phyloP scores from a whole-genome alignment of 192 early-diverging fungal genomes.

The Funneliformis mosseae region DNA sequence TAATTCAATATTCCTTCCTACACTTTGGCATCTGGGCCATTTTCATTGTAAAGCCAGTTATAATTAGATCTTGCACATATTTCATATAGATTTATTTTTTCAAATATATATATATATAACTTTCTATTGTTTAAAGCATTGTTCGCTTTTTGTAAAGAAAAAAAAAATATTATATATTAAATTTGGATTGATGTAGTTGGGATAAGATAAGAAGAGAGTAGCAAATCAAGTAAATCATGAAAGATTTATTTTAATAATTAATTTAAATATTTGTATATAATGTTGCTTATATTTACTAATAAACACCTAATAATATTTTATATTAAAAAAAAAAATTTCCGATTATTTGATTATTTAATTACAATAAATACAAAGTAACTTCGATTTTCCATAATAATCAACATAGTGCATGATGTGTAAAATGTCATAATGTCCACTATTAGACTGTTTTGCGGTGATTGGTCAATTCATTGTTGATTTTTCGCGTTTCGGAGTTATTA shows the following conservation, averaged over 20 bases:
- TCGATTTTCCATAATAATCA: no score
- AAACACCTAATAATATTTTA: no score
- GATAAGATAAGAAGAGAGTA: neutral
- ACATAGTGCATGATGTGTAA: no score
- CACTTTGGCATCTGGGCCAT: neutral
- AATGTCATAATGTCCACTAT: no score
- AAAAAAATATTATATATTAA: neutral
- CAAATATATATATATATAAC: neutral
- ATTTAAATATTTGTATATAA: constrained; percentile 5
- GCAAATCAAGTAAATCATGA: no score
- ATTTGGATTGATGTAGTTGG: neutral
- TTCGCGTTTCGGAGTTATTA: neutral
- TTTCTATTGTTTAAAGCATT: neutral
- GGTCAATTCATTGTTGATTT: neutral
- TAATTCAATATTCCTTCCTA: neutral
- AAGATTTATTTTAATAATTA: constrained; percentile 20
- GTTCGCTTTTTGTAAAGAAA: neutral
- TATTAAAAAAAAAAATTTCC: no score
- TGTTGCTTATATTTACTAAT: no score
- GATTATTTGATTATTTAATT: no score
- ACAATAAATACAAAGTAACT: no score
- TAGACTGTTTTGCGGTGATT: neutral
- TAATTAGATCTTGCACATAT: constrained; percentile 5
- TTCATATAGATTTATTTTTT: neutral
- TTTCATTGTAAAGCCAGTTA: constrained; percentile 21